phyloP scores from a whole-genome alignment of 345 rosid species.

The Sonneratia caseolaris region DNA sequence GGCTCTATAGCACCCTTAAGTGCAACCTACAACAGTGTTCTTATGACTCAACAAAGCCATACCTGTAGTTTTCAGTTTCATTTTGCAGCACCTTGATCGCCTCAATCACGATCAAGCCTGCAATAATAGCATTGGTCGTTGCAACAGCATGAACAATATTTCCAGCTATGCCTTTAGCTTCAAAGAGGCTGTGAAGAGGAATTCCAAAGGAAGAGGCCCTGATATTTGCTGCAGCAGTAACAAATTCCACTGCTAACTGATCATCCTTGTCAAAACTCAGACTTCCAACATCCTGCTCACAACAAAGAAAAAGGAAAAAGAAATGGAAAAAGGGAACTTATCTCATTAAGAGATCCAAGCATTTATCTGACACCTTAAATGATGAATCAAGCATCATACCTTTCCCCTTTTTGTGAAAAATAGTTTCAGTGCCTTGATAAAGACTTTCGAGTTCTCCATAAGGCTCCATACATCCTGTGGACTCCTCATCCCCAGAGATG shows the following conservation, averaged over 20 bases:
- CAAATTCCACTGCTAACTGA: slow-evolving; percentile 95
- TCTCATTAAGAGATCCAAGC: neutral
- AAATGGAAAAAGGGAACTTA: neutral
- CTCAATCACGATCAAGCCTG: slow-evolving; percentile 96
- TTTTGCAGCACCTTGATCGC: slow-evolving; percentile 85
- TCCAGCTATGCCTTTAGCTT: slow-evolving; percentile 99
- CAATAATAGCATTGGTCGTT: slow-evolving; percentile 87
- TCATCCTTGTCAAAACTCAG: slow-evolving; percentile 97
- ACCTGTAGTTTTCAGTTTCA: slow-evolving; percentile 66
- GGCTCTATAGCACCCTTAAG: neutral
- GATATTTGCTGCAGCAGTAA: slow-evolving; percentile 97
- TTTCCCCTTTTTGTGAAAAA: slow-evolving; percentile 66
- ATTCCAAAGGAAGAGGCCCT: slow-evolving; percentile 91
- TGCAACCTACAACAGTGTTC: neutral
- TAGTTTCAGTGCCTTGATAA: slow-evolving; percentile 68
- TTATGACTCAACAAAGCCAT: slow-evolving; percentile 5
- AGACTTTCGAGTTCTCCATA: slow-evolving; percentile 65
- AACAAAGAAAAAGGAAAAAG: slow-evolving; percentile 5
- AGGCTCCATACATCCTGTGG: slow-evolving; percentile 97
- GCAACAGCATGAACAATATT: slow-evolving; percentile 98
- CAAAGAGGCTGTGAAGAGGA: slow-evolving; percentile 92
- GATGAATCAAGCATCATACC: slow-evolving; percentile 27
- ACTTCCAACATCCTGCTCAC: slow-evolving; percentile 73
- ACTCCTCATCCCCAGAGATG: slow-evolving; percentile 79
- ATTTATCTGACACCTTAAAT: neutral